Evolutionary conservation across 768 basidiomycete species (phyloP).

Genomic region (Basidioascus undulatus): DNA sequence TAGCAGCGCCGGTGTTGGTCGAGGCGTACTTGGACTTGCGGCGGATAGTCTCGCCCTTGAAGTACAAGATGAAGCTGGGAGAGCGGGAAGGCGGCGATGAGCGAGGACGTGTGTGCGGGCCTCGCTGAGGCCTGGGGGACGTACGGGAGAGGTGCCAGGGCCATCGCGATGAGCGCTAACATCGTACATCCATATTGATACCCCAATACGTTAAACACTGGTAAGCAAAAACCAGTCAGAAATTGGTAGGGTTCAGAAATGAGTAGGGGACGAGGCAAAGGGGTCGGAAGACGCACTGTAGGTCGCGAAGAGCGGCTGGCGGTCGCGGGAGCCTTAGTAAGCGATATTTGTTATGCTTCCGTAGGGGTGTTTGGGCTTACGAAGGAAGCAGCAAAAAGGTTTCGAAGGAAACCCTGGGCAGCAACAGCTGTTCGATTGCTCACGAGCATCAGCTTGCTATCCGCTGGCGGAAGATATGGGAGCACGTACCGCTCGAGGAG

Average conservation of each 20-base stretch:
- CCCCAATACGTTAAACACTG: constrained; percentile 3
- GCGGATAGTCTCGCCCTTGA: constrained; percentile 1
- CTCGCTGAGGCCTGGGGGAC: no score
- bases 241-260: no score
- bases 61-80: neutral
- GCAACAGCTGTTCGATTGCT: no score
- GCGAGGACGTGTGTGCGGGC: no score
- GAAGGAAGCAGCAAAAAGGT: constrained; percentile 5
- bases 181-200: constrained; percentile 5
- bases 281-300: no score
- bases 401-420: constrained; percentile 11
- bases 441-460: no score
- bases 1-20: neutral
- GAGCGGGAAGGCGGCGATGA: neutral
- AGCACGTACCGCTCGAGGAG: constrained; percentile 8
- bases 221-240: no score
- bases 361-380: no score
- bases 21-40: constrained; percentile 6
- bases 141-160: constrained; percentile 6
- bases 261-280: no score
- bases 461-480: no score
- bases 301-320: constrained; percentile 1
- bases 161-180: constrained; percentile 6
- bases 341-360: no score
- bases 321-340: no score